These are phyloP conservation scores for Penicillium thymicola DNA, from an alignment of 2,329 filamentous ascomycete species.

Conservation along the genomic window DNA sequence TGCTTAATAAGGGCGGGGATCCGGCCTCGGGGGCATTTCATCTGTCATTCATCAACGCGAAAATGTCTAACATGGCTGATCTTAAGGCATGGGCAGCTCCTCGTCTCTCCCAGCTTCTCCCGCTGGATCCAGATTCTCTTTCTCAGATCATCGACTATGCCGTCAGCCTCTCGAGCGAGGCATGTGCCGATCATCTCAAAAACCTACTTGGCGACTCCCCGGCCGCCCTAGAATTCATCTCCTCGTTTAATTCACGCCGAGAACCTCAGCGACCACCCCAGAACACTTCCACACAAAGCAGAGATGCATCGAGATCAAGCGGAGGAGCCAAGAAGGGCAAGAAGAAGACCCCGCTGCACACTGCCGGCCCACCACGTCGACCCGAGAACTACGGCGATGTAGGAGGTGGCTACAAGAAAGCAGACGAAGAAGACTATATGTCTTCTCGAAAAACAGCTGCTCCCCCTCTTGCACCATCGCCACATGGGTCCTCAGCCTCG, in stretches of 20 bases:
- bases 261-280: constrained; percentile 30
- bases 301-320: constrained; percentile 1
- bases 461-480: constrained; percentile 39
- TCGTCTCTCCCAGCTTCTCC: constrained; percentile 75
- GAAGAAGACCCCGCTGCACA: constrained; percentile 62
- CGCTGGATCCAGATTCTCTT: constrained; percentile 79
- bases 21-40: background rate
- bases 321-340: constrained; percentile 39
- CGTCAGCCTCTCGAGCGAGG: constrained; percentile 68
- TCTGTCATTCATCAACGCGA: background rate
- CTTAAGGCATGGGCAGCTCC: constrained; percentile 58
- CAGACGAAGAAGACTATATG: constrained; percentile 69
- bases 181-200: constrained; percentile 78
- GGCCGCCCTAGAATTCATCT: constrained; percentile 68
- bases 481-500: constrained; percentile 43
- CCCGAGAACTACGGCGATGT: constrained; percentile 63
- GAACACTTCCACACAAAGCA: constrained; percentile 1
- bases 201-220: constrained; percentile 85
- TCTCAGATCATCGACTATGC: constrained; percentile 82
- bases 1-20: constrained; percentile 5
- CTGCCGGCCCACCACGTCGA: constrained; percentile 57
- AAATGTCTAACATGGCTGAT: constrained; percentile 16
- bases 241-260: constrained; percentile 68
- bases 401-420: constrained; percentile 73
- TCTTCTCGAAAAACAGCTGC: constrained; percentile 44